A percentile compares a stretch with the other conserved stretches of the same genome.
Conservation (phyloP, 192 early-diverging fungal species). For the Gaertneriomyces sp. region DNA sequence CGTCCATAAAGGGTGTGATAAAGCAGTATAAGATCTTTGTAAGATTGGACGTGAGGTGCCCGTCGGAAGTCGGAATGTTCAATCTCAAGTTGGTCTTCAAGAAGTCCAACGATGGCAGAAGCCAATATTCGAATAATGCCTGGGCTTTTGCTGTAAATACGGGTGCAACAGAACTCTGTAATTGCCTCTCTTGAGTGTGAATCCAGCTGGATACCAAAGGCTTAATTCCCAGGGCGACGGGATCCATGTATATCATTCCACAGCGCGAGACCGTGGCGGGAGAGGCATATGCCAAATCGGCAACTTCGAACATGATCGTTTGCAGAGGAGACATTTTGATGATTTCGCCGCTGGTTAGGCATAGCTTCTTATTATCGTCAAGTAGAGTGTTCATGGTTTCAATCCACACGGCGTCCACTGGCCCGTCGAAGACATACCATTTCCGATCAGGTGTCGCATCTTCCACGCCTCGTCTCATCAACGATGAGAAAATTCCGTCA, state of each 20-base stretch:
- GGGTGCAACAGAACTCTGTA: constrained; percentile 27
- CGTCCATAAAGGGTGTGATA: constrained; percentile 31
- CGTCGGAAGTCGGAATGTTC: constrained; percentile 50
- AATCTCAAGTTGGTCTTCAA: constrained; percentile 48
- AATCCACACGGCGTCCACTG: constrained; percentile 65
- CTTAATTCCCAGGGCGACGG: constrained; percentile 50
- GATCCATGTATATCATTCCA: constrained; percentile 69
- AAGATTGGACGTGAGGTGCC: constrained; percentile 49
- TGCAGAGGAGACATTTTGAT: constrained; percentile 60
- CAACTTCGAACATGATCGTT: constrained; percentile 66
- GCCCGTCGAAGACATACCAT: constrained; percentile 66
- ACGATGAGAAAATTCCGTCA: constrained; percentile 55
- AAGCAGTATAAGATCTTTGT: constrained; percentile 52
- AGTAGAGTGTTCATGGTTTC: constrained; percentile 62
- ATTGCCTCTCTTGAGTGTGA: constrained; percentile 27
- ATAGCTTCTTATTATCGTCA: constrained; percentile 66
- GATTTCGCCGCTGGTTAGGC: constrained; percentile 59
- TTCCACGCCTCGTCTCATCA: constrained; percentile 57
- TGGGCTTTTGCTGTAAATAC: constrained; percentile 35
- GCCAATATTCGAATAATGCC: constrained; percentile 48
- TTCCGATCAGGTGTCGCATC: constrained; percentile 56
- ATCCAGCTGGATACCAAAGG: constrained; percentile 56
- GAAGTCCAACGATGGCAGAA: constrained; percentile 45
- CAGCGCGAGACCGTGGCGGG: constrained; percentile 62
- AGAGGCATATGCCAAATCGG: constrained; percentile 59